Base-by-base conservation (phyloP, 176 grass and related monocot species). In the Chloris gayana region DNA sequence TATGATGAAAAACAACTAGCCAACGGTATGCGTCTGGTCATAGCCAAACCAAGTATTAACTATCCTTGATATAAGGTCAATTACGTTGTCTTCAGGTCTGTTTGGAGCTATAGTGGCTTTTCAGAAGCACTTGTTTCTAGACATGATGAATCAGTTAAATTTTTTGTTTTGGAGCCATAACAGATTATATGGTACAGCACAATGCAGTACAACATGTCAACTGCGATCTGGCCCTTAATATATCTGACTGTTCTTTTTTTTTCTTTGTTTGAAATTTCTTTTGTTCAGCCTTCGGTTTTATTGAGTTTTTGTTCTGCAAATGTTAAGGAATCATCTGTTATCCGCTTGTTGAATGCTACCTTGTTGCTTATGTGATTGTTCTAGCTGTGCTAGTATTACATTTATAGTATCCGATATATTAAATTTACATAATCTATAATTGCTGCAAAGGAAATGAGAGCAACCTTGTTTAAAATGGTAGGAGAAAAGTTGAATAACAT, bases 281-380 rank as follows among this genome's bases (percentile, higher is more conserved):
- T 82, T 64, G 24, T 53, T 74, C 10, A 69, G 15, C 21, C 31
- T 53, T 22, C 25, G 50, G 0, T 0, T 30, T 15, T 57, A 75
- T n/a, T 14, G 17, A 15, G 46, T 49, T 49, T 49, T 14, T 49
- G 14, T 49, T 49, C 9, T 46, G 13, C 44, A 46, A 46, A 10
- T 7, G 8, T 6, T 39, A 39, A 39, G 37, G 37, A 39, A 39
- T 39, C 37, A 39, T 39, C 37, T 39, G 37, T 39, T 39, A 7
- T 39, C 37, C 8, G 37, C 37, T 42, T 10, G 9, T 42, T 42
- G 41, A 42, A 10, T 42, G 41, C 3, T 42, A 42, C 9, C 9
- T 32, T 82, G 14, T 13, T 73, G 53, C 29, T 50, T 37, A 35
- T 82, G 22, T 62, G 13, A 29, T 29, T 27, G 46, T 63, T 81